phyloP scores from a whole-genome alignment of 1,284 basidiomycete genomes.

The Vanrija pseudolonga region DNA sequence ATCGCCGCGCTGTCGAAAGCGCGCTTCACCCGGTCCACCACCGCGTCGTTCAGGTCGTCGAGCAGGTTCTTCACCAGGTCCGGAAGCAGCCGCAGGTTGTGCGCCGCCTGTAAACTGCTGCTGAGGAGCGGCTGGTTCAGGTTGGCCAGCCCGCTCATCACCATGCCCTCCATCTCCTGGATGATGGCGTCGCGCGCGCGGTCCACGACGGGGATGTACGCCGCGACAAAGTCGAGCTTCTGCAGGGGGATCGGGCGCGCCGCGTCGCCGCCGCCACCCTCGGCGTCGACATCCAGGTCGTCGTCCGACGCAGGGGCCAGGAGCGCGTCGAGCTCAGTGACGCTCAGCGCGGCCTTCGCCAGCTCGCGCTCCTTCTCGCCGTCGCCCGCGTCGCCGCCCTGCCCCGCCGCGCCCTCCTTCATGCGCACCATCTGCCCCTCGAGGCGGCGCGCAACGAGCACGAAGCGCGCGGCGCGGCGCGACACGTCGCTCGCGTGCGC shows the following conservation, averaged over 20 bases:
- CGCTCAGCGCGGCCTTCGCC: conserved; percentile 82
- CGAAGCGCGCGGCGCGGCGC: conserved; percentile 73
- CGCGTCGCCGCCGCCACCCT: neutral
- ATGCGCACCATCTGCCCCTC: conserved; percentile 74
- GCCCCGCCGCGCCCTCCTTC: conserved; percentile 19
- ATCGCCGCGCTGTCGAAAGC: conserved; percentile 83
- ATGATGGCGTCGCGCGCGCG: conserved; percentile 65
- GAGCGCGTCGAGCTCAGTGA: conserved; percentile 66
- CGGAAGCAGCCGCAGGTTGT: conserved; percentile 82
- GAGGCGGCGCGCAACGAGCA: conserved; percentile 71
- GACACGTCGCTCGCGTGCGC: conserved; percentile 79
- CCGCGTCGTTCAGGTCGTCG: conserved; percentile 74
- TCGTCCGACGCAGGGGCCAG: neutral
- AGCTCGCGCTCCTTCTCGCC: conserved; percentile 78
- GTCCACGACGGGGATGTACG: conserved; percentile 67
- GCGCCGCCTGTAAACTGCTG: conserved; percentile 88
- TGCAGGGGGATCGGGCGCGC: conserved; percentile 52
- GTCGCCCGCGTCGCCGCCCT: conserved; percentile 48
- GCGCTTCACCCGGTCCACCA: conserved; percentile 70
- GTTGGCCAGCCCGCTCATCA: conserved; percentile 67
- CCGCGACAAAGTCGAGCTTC: conserved; percentile 65
- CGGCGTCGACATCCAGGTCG: neutral
- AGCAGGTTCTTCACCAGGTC: conserved; percentile 76
- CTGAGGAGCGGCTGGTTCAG: conserved; percentile 82
- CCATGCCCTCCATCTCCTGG: conserved; percentile 82